phyloP scores from a whole-genome alignment of 345 rosid genomes.

The Laguncularia racemosa region DNA sequence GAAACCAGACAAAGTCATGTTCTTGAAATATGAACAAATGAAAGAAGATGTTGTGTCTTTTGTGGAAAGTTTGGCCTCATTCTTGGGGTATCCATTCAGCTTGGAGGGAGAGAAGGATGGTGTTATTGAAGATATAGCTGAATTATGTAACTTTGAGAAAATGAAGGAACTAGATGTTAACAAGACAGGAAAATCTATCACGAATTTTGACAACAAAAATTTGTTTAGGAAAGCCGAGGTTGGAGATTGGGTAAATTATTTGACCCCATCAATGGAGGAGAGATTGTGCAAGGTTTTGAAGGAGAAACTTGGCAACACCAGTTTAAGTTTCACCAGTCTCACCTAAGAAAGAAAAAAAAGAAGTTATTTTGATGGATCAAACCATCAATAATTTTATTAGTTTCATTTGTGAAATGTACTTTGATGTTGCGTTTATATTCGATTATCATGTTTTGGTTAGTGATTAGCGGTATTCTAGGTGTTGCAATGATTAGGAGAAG shows the following conservation, averaged over 20 bases:
- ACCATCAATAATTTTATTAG: no score
- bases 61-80: constrained; percentile 19
- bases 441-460: no score
- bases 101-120: constrained; percentile 15
- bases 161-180: constrained; percentile 22
- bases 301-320: constrained; percentile 12
- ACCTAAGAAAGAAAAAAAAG: no score
- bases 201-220: constrained; percentile 8
- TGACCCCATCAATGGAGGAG: constrained; percentile 13
- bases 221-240: constrained; percentile 24
- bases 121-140: constrained; percentile 2
- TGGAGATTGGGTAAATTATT: constrained; percentile 18
- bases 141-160: constrained; percentile 15
- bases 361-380: no score
- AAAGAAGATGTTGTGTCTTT: constrained; percentile 13
- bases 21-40: constrained; percentile 31
- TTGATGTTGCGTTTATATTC: no score
- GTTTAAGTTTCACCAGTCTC: constrained; percentile 12
- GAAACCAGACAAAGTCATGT: constrained; percentile 24
- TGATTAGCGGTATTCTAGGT: no score
- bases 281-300: constrained; percentile 9
- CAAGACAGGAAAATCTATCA: constrained; percentile 3
- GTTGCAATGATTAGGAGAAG: no score
- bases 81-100: constrained; percentile 13
- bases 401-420: no score